Evolutionary conservation across 2,329 filamentous ascomycete genomes (phyloP).

Genomic region (Alternaria viburni): DNA sequence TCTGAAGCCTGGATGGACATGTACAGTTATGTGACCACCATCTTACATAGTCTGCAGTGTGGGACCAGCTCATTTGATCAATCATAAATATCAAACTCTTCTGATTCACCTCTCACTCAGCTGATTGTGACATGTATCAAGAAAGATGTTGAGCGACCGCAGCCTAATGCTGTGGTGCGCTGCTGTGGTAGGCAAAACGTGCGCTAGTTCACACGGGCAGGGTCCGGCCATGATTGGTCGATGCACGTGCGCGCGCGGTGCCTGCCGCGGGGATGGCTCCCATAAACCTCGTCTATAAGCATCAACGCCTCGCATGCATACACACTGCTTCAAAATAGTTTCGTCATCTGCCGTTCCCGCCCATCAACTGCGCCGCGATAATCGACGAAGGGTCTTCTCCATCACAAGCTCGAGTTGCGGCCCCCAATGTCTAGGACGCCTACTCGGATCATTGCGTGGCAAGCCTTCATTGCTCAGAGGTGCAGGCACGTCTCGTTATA

Average conservation of each 20-base stretch:
- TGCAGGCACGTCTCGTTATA: constrained; percentile 3
- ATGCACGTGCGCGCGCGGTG: constrained; percentile 1
- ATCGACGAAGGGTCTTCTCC: background rate
- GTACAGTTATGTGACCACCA: background rate
- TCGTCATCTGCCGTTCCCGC: background rate
- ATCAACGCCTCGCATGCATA: constrained; percentile 3
- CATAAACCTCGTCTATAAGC: constrained; percentile 15
- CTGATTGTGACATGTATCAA: constrained; percentile 1
- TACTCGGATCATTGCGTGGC: constrained; percentile 3
- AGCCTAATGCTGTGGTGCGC: constrained; percentile 16
- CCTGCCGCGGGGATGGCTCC: constrained; percentile 6
- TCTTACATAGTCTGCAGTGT: background rate
- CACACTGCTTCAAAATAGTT: background rate
- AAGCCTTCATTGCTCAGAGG: constrained; percentile 11
- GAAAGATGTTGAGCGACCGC: constrained; percentile 1
- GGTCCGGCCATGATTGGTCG: constrained; percentile 16
- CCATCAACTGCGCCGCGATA: constrained; percentile 7
- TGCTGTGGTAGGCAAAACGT: constrained; percentile 14
- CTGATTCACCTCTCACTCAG: constrained; percentile 1
- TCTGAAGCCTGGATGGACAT: constrained; percentile 3
- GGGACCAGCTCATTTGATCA: background rate
- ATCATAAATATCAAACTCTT: background rate
- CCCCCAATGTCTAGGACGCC: constrained; percentile 6
- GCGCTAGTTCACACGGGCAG: constrained; percentile 5
- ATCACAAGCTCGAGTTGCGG: constrained; percentile 1